Evolutionary conservation across 2,329 filamentous ascomycete species (phyloP), one percentile per base, ranked within the genome.

Genomic region (Ilyonectria sp.): DNA sequence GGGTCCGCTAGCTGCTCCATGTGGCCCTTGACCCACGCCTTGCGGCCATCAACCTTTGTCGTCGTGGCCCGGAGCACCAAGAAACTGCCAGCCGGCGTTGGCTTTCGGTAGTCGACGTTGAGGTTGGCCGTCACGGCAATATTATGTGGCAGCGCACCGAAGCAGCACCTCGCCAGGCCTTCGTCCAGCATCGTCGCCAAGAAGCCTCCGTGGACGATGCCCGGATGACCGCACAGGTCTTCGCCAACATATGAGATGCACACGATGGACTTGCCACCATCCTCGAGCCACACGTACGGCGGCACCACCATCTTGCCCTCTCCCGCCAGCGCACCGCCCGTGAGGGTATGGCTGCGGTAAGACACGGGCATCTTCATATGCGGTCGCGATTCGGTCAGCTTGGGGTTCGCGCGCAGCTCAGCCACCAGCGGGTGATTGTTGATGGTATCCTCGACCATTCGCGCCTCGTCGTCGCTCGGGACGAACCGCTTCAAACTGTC

Each of bases 171-270:
- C 35, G 93, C 95, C 49, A 98, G 84, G 0, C 94, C 94, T 80
- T 98, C 95, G 78, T 98, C 95, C 60, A 98, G 84, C 79, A 98
- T 87, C 13, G 95, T 98, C n/a, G 95, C 95, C 63, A 98, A 84
- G 71, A 97, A 84, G 0, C 95, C 95, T 57, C 95, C 95, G 79
- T 98, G 96, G 7, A 98, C 89, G 69, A 98, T 94, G 3, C 93
- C 94, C 6, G 94, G 93, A 80, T 98, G 95, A 2, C 95, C 95
- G 78, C 94, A 98, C 46, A 98, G 84, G 74, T 93, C 91, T 3
- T 86, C 82, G 2, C 95, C 95, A 0, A 97, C 86, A 78, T 95
- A 95, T 60, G 91, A 87, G 47, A 98, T 87, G 15, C 90, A 89
- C 6, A 95, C 89, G 61, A 93, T 83, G 56, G 86, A 88, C 82